phyloP scores from a whole-genome alignment of 805 yeast genomes.

The Ogataea ramenticola region DNA sequence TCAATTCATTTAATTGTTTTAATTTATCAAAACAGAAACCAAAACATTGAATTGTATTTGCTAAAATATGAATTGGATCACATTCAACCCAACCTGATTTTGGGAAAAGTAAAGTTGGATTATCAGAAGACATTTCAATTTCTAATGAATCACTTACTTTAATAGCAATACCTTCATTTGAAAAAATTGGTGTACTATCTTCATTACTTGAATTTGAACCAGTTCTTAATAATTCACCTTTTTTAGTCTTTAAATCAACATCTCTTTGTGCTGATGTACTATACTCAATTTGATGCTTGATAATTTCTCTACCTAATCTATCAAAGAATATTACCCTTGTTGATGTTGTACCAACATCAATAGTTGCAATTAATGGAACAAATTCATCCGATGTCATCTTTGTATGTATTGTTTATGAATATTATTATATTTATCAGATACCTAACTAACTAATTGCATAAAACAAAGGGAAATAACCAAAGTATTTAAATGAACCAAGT shows the following conservation, averaged over 20 bases:
- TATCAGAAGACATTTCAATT: constrained; percentile 49
- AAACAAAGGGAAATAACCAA: too few relatives aligned
- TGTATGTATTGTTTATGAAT: not conserved
- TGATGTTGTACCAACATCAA: constrained; percentile 90
- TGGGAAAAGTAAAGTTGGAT: constrained; percentile 70
- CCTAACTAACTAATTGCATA: too few relatives aligned
- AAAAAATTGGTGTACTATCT: constrained; percentile 35
- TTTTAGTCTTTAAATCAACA: constrained; percentile 10
- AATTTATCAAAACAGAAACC: constrained; percentile 54
- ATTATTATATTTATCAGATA: too few relatives aligned
- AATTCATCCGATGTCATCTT: not conserved
- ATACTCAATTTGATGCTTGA: constrained; percentile 87
- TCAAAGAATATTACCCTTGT: constrained; percentile 81
- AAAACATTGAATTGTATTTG: constrained; percentile 75
- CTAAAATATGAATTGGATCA: constrained; percentile 75
- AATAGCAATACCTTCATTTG: constrained; percentile 70
- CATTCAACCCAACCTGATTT: constrained; percentile 93
- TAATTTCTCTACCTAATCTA: constrained; percentile 66
- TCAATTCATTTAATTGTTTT: constrained; percentile 40
- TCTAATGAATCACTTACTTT: constrained; percentile 46
- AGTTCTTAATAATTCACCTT: too few relatives aligned
- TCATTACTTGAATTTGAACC: constrained; percentile 33
- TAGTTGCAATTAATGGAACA: constrained; percentile 46
- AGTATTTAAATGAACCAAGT: too few relatives aligned
- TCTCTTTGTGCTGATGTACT: constrained; percentile 59